Conservation (phyloP, 805 yeast species). For the Scheffersomyces coipomensis region DNA sequence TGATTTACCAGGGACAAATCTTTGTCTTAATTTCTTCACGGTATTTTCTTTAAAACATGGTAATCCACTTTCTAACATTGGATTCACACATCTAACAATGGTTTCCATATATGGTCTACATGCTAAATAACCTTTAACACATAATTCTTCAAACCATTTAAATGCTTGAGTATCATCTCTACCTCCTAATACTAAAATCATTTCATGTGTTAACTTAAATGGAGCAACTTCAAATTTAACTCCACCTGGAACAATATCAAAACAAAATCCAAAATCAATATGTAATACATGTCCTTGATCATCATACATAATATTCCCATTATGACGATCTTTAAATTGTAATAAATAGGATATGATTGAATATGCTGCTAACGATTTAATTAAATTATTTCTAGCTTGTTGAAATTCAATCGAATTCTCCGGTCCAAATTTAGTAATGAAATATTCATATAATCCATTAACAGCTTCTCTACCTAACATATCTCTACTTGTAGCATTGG, state of each 20-base stretch:
- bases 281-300: constrained; percentile 92
- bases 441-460: constrained; percentile 92
- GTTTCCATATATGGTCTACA: constrained; percentile 86
- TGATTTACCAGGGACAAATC: constrained; percentile 79
- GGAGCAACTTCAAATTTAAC: constrained; percentile 98
- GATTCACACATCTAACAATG: constrained; percentile 79
- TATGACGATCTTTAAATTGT: constrained; percentile 96
- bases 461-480: constrained; percentile 99
- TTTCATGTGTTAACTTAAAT: constrained; percentile 91
- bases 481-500: constrained; percentile 92
- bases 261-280: constrained; percentile 97
- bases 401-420: constrained; percentile 88
- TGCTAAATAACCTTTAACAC: constrained; percentile 88
- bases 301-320: constrained; percentile 97
- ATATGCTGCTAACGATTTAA: constrained; percentile 92
- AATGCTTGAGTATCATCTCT: constrained; percentile 79
- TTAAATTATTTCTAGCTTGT: constrained; percentile 86
- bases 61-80: constrained; percentile 93
- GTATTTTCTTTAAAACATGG: constrained; percentile 94
- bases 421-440: constrained; percentile 90
- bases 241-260: constrained; percentile 98
- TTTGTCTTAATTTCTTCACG: constrained; percentile 66
- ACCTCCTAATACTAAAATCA: constrained; percentile 97
- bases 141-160: constrained; percentile 90
- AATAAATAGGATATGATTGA: constrained; percentile 86